Base-by-base conservation (phyloP, 148 eudicot species). In the Amaranthus palmeri region DNA sequence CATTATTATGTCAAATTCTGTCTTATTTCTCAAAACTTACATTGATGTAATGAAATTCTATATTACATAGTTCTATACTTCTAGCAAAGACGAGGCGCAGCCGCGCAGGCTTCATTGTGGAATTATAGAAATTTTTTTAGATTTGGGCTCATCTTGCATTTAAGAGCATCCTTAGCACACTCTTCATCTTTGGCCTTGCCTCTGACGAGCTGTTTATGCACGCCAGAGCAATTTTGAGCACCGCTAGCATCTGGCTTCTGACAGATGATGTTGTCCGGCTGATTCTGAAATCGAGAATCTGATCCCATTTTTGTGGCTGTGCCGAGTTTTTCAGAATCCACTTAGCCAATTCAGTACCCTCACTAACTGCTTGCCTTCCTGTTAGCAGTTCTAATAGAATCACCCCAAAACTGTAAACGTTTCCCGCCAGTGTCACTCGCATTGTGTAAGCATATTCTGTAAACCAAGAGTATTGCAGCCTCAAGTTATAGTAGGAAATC, bases 381-480 rank as follows among this genome's bases (percentile, higher is more conserved):
- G 98, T 90, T 18, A 93, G 63, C 72, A 93, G 78, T 72, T 90
- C 91, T 41, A 93, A 82, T 74, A 90, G 83, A 77, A 93, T 75
- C 25, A 90, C 91, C 8, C 98, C 96, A 17, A 87, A 90, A 79
- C 95, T 93, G 73, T 93, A 93, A 1, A 93, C 89, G 69, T 90
- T 93, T 58, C 96, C 96, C 0, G 89, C 88, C 77, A 77, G 79
- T 3, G 98, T 93, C 51, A 90, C 82, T 85, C 95, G 86, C 96
- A 93, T 93, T 40, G 96, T 88, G 87, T 90, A 93, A 43, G 96
- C 98, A 73, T 93, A 93, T 76, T 93, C 96, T 93, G 95, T 79
- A 80, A 42, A 53, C 41, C n/a, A 57, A 48, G 14, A 65, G 12
- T 0, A 53, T 69, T 50, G 46, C 46, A 61, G 40, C 25, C 15